Conservation (phyloP, 164 flowering plant species). For the Houttuynia cordata region DNA sequence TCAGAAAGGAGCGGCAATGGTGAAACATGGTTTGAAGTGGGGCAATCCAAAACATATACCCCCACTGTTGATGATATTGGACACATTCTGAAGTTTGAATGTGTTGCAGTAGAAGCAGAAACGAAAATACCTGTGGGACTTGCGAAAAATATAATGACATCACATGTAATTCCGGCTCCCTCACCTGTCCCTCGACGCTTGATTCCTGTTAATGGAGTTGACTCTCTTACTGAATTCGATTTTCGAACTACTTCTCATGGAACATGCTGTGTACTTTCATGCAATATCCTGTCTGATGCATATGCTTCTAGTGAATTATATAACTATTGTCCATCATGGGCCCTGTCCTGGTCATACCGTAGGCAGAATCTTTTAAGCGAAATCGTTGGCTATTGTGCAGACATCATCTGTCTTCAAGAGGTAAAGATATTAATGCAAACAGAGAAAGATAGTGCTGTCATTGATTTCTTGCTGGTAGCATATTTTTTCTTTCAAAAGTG, state of each 20-base stretch:
- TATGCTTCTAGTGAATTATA: conserved; percentile 64
- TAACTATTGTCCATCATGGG: conserved; percentile 95
- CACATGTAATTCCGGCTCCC: conserved; percentile 92
- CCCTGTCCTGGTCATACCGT: conserved; percentile 91
- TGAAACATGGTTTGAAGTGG: conserved; percentile 73
- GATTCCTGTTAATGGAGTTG: conserved; percentile 64
- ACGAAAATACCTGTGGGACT: conserved; percentile 54
- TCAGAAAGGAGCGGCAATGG: conserved; percentile 69
- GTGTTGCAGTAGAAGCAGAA: conserved; percentile 71
- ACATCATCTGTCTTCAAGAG: conserved; percentile 97
- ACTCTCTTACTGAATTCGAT: conserved; percentile 53
- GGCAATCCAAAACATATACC: conserved; percentile 77
- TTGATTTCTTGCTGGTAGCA: too few species aligned
- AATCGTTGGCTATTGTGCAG: conserved; percentile 91
- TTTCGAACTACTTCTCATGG: conserved; percentile 53
- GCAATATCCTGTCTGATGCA: conserved; percentile 73
- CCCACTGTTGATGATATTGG: conserved; percentile 93
- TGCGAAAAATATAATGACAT: conserved; percentile 39
- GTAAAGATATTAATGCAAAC: conserved; percentile 17
- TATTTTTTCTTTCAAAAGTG: too few species aligned
- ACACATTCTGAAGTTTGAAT: conserved; percentile 78
- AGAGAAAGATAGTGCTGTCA: not conserved
- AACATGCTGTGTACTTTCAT: conserved; percentile 84
- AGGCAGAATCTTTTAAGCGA: conserved; percentile 82
- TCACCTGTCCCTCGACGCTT: conserved; percentile 76